Evolutionary conservation across 192 early-diverging fungal genomes (phyloP), one percentile per base, ranked within the genome.

Genomic region (Gaertneriomyces sp.): DNA sequence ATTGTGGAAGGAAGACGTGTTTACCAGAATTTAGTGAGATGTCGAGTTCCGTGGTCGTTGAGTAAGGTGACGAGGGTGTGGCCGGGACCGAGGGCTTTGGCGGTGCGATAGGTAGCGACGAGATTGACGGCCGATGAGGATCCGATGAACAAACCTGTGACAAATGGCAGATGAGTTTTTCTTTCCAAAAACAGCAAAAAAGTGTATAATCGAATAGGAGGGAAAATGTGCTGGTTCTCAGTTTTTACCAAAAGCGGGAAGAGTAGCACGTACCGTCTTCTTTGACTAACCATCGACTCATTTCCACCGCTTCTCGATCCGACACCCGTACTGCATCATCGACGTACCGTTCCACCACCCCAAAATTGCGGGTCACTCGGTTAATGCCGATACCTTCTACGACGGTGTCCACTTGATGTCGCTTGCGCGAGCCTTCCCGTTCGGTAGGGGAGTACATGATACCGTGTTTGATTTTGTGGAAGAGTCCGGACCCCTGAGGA

Each of bases 351-450:
- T 58, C 66, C 42, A 81, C 70, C 9, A 74, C 80, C n/a, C 68
- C 62, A 58, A 97, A 93, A 68, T 98, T 98, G 7, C 80, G 74
- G 5, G 96, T 98, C 63, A 96, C 61, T 10, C 96, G 85, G 75
- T 97, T 98, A 63, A 97, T 88, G 0, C 96, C 96, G 7, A 98
- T 85, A 5, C 96, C 96, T 76, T 98, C 96, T 0, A 98, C 92
- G 25, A 98, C 83, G 39, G 96, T 90, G 68, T 98, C 96, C n/a
- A 97, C 91, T 70, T 98, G 96, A 74, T 98, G 94, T 7, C 96
- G 87, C 51, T 81, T 80, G 25, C 96, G 74, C 6, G 83, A 90
- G 7, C 96, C 96, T 69, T 98, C 96, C 42, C 86, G 81, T 69
- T 98, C 95, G 1, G 81, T 85, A 1, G 84, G 81, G 5, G 92